Conservation (phyloP, 2,329 filamentous ascomycete genomes). For the Penicillium crustosum region DNA sequence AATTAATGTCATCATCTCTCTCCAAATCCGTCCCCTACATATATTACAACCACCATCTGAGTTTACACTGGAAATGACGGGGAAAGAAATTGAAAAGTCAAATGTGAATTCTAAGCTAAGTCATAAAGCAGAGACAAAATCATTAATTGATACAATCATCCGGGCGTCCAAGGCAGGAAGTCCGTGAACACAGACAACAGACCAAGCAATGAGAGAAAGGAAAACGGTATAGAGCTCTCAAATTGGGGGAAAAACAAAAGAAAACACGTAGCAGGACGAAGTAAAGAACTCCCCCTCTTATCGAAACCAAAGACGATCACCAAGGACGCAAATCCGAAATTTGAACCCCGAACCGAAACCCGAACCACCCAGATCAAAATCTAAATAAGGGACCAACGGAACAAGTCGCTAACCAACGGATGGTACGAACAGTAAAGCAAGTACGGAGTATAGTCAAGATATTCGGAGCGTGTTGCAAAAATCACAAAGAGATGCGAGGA, state of each 20-base stretch:
- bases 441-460: slow-evolving; percentile 18
- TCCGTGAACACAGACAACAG: slow-evolving; percentile 9
- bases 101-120: slow-evolving; percentile 17
- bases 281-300: slow-evolving; percentile 7
- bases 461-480: slow-evolving; percentile 14
- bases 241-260: slow-evolving; percentile 16
- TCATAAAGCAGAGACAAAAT: slow-evolving; percentile 19
- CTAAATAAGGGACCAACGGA: slow-evolving; percentile 2
- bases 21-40: background rate
- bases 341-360: background rate
- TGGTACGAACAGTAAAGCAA: slow-evolving; percentile 8
- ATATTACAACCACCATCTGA: too few species aligned
- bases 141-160: slow-evolving; percentile 26
- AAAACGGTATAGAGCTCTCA: slow-evolving; percentile 29
- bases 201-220: slow-evolving; percentile 13
- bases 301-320: background rate
- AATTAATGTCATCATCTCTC: background rate
- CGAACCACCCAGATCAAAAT: slow-evolving; percentile 3
- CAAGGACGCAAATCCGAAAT: slow-evolving; percentile 2
- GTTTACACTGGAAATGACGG: background rate
- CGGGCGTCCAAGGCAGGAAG: slow-evolving; percentile 4
- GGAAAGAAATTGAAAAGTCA: slow-evolving; percentile 7
- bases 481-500: slow-evolving; percentile 16
- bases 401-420: slow-evolving; percentile 8
- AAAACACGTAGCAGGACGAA: slow-evolving; percentile 4